A percentile compares a stretch with the other conserved stretches of the same genome.
These are phyloP conservation scores for Globisporangium nunn DNA, from an alignment of 352 stramenopile species.

Conservation along the genomic window DNA sequence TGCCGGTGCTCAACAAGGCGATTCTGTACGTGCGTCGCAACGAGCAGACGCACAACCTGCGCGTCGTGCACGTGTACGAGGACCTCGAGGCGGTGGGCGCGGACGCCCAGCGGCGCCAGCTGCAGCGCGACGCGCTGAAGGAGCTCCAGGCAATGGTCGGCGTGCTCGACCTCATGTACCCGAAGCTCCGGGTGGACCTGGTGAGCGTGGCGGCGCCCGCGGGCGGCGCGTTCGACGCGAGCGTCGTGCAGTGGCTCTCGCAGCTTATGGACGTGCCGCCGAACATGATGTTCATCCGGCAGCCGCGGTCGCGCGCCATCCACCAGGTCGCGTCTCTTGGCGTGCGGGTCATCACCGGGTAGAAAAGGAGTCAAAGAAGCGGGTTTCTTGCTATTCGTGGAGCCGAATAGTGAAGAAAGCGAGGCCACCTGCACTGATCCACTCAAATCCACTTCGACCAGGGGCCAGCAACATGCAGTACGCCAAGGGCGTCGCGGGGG, in stretches of 20 bases:
- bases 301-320: constrained; percentile 52
- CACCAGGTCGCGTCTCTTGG: constrained; percentile 67
- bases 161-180: constrained; percentile 84
- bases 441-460: no score
- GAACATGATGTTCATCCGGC: constrained; percentile 89
- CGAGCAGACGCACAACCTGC: constrained; percentile 76
- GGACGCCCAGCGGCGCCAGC: not conserved
- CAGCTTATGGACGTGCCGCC: constrained; percentile 51
- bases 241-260: constrained; percentile 69
- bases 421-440: no score
- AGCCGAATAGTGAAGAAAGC: no score
- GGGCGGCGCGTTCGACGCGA: constrained; percentile 37
- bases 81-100: not conserved
- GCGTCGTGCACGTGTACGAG: constrained; percentile 74
- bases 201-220: constrained; percentile 29
- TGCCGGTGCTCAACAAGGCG: constrained; percentile 87
- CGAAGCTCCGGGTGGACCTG: constrained; percentile 77
- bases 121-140: not conserved
- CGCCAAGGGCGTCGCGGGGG: constrained; percentile 3
- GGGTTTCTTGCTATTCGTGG: no score
- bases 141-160: constrained; percentile 32
- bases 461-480: not conserved
- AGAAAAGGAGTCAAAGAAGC: not conserved
- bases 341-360: constrained; percentile 75
- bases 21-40: constrained; percentile 87